phyloP scores from a whole-genome alignment of 2,329 filamentous ascomycete species.

The Aspergillus piperis region DNA sequence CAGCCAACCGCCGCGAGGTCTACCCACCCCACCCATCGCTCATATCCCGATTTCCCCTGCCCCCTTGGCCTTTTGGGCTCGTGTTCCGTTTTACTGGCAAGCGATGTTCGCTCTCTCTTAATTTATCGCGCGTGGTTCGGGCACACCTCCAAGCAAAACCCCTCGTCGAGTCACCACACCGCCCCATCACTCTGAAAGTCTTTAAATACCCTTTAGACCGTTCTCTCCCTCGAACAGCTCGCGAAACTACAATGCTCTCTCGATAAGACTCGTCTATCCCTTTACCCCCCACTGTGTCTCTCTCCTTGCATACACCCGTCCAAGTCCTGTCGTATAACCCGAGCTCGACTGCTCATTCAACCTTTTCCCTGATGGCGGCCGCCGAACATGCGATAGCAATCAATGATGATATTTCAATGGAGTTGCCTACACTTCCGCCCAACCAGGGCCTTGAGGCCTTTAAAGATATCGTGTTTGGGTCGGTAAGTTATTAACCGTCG shows the following conservation, averaged over 20 bases:
- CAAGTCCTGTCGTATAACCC: background rate
- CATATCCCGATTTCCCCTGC: conserved; percentile 9
- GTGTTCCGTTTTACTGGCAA: conserved; percentile 13
- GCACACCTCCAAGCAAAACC: conserved; percentile 18
- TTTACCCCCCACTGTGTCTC: background rate
- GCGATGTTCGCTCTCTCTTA: conserved; percentile 22
- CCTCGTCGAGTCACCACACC: conserved; percentile 23
- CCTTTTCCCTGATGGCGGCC: conserved; percentile 38
- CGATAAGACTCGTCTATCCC: conserved; percentile 21
- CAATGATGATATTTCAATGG: conserved; percentile 44
- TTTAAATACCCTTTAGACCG: conserved; percentile 13
- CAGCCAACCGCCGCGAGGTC: conserved; percentile 15
- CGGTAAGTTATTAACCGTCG: conserved; percentile 55
- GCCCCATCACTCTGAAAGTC: conserved; percentile 20
- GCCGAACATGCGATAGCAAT: conserved; percentile 40
- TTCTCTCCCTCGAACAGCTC: conserved; percentile 9
- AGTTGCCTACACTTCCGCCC: conserved; percentile 41
- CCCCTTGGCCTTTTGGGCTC: conserved; percentile 20
- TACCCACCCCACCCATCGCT: conserved; percentile 16
- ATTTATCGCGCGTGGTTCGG: conserved; percentile 22
- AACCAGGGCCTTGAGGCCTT: conserved; percentile 66
- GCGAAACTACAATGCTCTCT: conserved; percentile 29
- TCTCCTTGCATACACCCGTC: conserved; percentile 7
- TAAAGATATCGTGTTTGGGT: conserved; percentile 87
- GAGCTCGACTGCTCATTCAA: conserved; percentile 8